phyloP scores from a whole-genome alignment of 2,329 filamentous ascomycete genomes.

The Penicillium nordicum region DNA sequence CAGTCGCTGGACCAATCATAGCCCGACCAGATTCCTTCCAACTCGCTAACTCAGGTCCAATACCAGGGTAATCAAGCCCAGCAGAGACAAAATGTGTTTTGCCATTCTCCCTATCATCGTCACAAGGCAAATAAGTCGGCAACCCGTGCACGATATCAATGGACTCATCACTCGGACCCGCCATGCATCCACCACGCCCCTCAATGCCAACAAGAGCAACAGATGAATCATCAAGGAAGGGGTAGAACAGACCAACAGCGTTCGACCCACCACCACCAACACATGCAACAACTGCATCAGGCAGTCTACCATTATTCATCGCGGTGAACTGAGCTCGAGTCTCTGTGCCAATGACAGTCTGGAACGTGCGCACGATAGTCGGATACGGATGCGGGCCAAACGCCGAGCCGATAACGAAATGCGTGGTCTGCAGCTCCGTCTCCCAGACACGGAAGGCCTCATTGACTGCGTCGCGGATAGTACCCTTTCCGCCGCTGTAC shows the following conservation, averaged over 20 bases:
- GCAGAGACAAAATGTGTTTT: constrained; percentile 93
- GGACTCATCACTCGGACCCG: constrained; percentile 50
- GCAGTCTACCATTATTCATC: constrained; percentile 68
- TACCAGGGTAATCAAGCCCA: constrained; percentile 90
- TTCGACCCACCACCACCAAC: constrained; percentile 93
- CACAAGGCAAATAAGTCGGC: constrained; percentile 86
- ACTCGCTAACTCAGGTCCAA: constrained; percentile 80
- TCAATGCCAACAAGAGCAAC: constrained; percentile 90
- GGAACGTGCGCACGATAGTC: constrained; percentile 93
- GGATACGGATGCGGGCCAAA: constrained; percentile 94
- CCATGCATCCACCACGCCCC: constrained; percentile 12
- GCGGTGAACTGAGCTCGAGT: constrained; percentile 80
- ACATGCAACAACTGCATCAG: constrained; percentile 93
- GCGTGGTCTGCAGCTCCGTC: constrained; percentile 79
- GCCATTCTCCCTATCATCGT: constrained; percentile 81
- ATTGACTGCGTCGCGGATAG: constrained; percentile 81
- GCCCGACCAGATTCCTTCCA: constrained; percentile 89
- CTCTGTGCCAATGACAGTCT: constrained; percentile 75
- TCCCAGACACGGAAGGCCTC: constrained; percentile 91
- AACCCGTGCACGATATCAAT: constrained; percentile 96
- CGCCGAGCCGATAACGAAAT: constrained; percentile 94
- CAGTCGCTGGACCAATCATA: constrained; percentile 81
- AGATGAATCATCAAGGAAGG: constrained; percentile 73
- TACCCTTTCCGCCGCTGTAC: constrained; percentile 61
- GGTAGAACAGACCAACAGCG: constrained; percentile 94